Evolutionary conservation across 2,329 filamentous ascomycete genomes (phyloP), one percentile per base, ranked within the genome.

Genomic region (Stachybotrys elegans): DNA sequence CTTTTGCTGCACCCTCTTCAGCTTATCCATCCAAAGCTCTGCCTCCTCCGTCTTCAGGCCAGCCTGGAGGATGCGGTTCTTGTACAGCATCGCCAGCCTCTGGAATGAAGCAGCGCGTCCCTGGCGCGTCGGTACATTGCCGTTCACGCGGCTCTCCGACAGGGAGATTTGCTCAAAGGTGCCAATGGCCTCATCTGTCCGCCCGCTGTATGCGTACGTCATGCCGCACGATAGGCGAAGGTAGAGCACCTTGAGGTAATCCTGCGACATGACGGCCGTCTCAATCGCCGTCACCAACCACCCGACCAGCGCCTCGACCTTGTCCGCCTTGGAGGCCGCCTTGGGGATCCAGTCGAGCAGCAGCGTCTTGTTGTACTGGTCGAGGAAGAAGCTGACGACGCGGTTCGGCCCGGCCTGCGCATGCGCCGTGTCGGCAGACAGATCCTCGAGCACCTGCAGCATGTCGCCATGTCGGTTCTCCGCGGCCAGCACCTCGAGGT

Each of bases 321-420:
- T 55, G 4, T 56, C 54, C 0, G 57, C 57, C 29, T 65, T 67
- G 40, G 62, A 60, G 0, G 63, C 66, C 1, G 68, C 66, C n/a
- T 62, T 63, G 12, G 67, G 67, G 6, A 70, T 60, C 65, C 65
- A 69, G 42, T 70, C 66, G 22, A 65, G 52, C 2, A 67, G 57
- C 4, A 61, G 49, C 8, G 48, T 55, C 19, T 56, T 62, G 43
- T 57, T 65, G 40, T 57, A 56, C 19, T 66, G 60, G 14, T 60
- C 57, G 0, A 70, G 49, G 6, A 70, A 43, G 25, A 70, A 60
- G 29, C 65, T 58, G 0, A 63, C 58, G 6, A 70, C 49, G 5
- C 60, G 57, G 11, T 50, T 61, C 5, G 56, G 43, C 1, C 54
- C 58, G 17, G 53, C 52, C 5, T 51, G 51, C 3, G 43, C 45